phyloP scores from a whole-genome alignment of 2,329 filamentous ascomycete species.

The Fusarium scirpi region DNA sequence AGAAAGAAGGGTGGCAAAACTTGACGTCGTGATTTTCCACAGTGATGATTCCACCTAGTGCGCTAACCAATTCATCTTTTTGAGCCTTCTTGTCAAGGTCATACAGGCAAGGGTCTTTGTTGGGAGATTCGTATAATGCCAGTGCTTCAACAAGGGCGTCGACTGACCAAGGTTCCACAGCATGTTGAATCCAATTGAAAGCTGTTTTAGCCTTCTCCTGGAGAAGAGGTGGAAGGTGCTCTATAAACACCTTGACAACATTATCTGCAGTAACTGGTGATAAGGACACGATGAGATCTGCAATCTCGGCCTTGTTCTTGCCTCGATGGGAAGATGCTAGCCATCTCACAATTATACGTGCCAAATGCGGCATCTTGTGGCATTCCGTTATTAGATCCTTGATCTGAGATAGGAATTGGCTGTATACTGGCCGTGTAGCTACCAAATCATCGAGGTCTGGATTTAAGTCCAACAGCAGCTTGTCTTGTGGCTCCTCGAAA shows the following conservation, averaged over 20 bases:
- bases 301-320: neutral
- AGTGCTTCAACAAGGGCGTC: neutral
- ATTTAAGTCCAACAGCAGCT: neutral
- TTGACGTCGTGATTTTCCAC: neutral
- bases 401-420: neutral
- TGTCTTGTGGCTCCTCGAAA: neutral
- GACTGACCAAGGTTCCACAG: neutral
- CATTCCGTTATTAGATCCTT: neutral
- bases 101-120: neutral
- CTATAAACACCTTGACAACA: neutral
- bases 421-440: neutral
- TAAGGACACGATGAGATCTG: neutral
- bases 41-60: neutral
- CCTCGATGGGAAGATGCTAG: neutral
- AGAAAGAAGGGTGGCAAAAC: neutral
- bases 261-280: neutral
- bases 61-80: neutral
- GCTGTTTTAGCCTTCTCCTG: neutral
- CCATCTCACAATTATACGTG: neutral
- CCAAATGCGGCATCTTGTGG: neutral
- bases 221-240: neutral
- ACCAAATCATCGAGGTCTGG: neutral
- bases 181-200: neutral
- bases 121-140: accelerated
- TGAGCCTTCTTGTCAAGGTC: neutral